Conservation (phyloP, 768 basidiomycete genomes). For the Mycena leptocephala region DNA sequence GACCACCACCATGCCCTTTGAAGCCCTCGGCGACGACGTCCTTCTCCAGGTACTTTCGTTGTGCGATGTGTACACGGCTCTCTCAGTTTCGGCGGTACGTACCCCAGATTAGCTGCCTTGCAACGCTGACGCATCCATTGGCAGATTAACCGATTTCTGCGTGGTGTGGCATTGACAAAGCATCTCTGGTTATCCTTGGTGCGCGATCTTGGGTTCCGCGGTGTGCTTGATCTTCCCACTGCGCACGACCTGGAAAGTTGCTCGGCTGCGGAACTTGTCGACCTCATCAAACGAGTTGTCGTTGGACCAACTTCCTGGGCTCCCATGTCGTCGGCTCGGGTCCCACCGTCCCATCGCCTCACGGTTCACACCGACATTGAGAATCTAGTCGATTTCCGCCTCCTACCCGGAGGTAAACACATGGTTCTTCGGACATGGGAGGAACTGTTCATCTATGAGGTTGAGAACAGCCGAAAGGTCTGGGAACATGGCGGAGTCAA, state of each 20-base stretch:
- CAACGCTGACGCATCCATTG: too few species aligned
- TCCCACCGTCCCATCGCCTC: too few species aligned
- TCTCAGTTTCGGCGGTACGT: not conserved
- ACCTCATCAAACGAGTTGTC: not conserved
- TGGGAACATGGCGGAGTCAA: not conserved
- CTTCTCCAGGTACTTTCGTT: not conserved
- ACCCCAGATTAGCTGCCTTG: too few species aligned
- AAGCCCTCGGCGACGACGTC: too few species aligned
- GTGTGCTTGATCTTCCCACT: not conserved
- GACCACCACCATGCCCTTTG: too few species aligned
- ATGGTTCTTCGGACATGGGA: not conserved
- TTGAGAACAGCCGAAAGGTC: not conserved
- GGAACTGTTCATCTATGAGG: not conserved
- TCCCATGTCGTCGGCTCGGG: too few species aligned
- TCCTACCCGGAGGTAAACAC: not conserved
- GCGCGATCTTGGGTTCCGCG: not conserved
- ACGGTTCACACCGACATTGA: too few species aligned
- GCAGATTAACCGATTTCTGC: not conserved
- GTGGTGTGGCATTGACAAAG: not conserved
- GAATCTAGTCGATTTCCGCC: too few species aligned
- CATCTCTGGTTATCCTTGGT: not conserved
- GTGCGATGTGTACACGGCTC: not conserved
- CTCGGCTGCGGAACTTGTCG: not conserved
- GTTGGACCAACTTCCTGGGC: too few species aligned
- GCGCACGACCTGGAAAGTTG: not conserved